Evolutionary conservation across 306 rosid species (phyloP).

Genomic region (Cicer chorassanicum): DNA sequence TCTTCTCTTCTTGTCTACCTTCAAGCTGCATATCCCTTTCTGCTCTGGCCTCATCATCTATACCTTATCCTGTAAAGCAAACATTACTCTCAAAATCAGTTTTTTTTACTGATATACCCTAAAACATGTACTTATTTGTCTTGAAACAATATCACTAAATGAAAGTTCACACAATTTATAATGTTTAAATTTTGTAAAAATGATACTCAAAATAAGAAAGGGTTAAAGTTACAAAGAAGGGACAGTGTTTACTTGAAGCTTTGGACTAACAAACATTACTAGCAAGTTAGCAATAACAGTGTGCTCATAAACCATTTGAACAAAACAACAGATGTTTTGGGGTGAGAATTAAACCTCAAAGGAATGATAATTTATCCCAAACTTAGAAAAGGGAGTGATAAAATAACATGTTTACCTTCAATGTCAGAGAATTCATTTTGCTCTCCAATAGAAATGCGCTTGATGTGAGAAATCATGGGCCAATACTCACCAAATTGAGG

Average conservation of each 20-base stretch:
- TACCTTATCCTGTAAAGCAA: too few relatives aligned
- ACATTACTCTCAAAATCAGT: too few relatives aligned
- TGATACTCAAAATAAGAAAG: neutral
- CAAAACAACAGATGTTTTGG: neutral
- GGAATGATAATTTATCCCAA: too few relatives aligned
- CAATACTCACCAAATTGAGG: slow-evolving; percentile 4
- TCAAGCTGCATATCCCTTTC: neutral
- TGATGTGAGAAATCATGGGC: slow-evolving; percentile 11
- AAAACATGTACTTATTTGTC: neutral
- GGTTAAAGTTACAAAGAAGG: neutral
- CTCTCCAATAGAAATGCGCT: neutral
- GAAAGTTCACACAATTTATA: neutral
- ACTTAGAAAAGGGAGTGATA: too few relatives aligned
- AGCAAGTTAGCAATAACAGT: neutral
- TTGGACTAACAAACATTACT: neutral
- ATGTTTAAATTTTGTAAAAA: neutral
- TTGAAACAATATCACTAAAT: neutral
- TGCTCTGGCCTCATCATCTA: neutral
- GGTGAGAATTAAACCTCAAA: neutral
- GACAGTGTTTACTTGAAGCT: neutral
- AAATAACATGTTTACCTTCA: neutral
- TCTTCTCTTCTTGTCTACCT: neutral
- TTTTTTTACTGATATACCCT: too few relatives aligned
- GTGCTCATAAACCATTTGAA: neutral
- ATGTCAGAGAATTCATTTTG: neutral